Conservation (phyloP, 139 green algal species). For the Parachlorella kessleri region DNA sequence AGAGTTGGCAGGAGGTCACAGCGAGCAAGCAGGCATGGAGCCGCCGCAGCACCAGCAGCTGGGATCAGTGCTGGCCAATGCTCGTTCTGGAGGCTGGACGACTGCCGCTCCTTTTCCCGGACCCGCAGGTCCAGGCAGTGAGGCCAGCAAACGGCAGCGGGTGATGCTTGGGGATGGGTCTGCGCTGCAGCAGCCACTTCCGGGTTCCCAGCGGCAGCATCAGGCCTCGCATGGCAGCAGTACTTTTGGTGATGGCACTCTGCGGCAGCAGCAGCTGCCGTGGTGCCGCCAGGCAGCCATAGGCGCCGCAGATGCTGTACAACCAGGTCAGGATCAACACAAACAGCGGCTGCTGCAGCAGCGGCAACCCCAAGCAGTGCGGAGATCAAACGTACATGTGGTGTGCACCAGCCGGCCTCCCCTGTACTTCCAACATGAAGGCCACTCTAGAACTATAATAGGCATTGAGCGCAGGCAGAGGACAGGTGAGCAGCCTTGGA, state of each 20-base stretch:
- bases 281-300: no score
- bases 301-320: neutral
- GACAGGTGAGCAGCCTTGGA: neutral
- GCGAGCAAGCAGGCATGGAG: neutral
- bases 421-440: constrained; percentile 32
- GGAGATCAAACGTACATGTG: no score
- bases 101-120: no score
- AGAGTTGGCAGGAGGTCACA: neutral
- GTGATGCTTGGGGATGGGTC: neutral
- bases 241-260: no score
- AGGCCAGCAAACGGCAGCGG: constrained; percentile 14
- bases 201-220: no score
- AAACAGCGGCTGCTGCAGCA: constrained; percentile 16
- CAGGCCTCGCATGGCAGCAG: no score
- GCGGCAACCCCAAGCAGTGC: neutral
- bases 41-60: constrained; percentile 12
- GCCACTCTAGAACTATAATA: constrained; percentile 21
- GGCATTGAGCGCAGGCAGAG: constrained; percentile 21
- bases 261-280: no score
- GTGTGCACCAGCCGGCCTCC: neutral
- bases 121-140: no score
- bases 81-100: no score
- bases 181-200: neutral
- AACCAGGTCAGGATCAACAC: no score
- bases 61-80: no score